Base-by-base conservation (phyloP, 371 early-diverging fungal genomes). In the Lichtheimia ramosa region DNA sequence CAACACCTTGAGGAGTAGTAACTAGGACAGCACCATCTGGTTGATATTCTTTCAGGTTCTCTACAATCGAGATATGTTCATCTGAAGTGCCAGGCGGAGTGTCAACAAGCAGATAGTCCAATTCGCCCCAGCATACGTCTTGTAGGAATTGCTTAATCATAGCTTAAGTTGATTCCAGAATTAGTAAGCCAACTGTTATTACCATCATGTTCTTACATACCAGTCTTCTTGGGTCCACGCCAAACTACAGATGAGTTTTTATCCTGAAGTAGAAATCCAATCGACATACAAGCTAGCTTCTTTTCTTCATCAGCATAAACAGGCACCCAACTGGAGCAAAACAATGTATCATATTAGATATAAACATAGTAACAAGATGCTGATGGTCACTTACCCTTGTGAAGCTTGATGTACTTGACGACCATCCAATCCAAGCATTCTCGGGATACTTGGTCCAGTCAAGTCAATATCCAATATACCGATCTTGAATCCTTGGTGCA, bases 61-160 rank as follows among this genome's bases (percentile, higher is more conserved):
- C 89, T 23, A 86, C 89, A 39, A 89, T 80, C n/a, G 87, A 89
- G 43, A 95, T 85, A 71, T 97, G 97, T 68, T 96, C 97, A 70
- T 96, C 96, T 10, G 95, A 92, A 0, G 96, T 93, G 16, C 97
- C 99, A 23, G 99, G 99, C 34, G 99, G 99, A 27, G 96, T 96
- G 75, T 98, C 98, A 61, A 94, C 81, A 25, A 98, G 72, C 23
- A 98, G 77, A 71, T 91, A 94, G 54, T 97, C 95, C 62, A 94
- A 83, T 20, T 85, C 83, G 14, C 92, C 90, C 92, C 93, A 92
- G 68, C 87, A 89, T 0, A 93, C 93, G 66, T 96, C 95, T 42
- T 90, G 87, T 40, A 94, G 74, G 63, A 98, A 96, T 66, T 96
- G 92, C 48, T 91, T 89, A 60, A 96, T 92, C 83, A 96, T 86